These are phyloP conservation scores for Metrosideros polymorpha DNA, from an alignment of 441 rosid genomes.

Conservation along the genomic window DNA sequence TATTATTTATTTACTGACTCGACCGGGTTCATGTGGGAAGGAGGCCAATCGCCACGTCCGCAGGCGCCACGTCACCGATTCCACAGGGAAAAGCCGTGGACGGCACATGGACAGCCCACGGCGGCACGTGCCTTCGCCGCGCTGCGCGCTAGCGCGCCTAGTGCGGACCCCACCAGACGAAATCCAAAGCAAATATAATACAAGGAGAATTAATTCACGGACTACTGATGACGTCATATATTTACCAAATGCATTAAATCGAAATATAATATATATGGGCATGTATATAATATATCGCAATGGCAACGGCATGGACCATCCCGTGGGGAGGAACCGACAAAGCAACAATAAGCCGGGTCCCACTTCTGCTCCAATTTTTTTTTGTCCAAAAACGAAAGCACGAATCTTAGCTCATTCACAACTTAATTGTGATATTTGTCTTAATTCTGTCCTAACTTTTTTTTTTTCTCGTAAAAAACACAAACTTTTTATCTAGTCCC, in stretches of 20 bases:
- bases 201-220: neutral
- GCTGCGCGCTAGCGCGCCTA: neutral
- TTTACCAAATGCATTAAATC: neutral
- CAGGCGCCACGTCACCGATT: neutral
- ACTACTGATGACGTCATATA: neutral
- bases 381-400: too few relatives aligned
- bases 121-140: neutral
- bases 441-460: neutral
- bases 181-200: neutral
- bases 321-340: neutral
- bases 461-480: fast-evolving
- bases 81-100: neutral
- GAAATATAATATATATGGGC: neutral
- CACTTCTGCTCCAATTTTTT: too few relatives aligned
- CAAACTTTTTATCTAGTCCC: fast-evolving
- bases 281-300: neutral
- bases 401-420: too few relatives aligned
- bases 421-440: too few relatives aligned
- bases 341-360: too few relatives aligned
- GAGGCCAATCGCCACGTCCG: neutral
- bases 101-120: neutral
- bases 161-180: neutral
- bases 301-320: neutral
- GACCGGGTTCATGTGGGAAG: neutral
- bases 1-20: neutral